Evolutionary conservation across 1,139 yeast species (phyloP), one percentile per base, ranked within the genome.

Genomic region (Geotrichum australiense): DNA sequence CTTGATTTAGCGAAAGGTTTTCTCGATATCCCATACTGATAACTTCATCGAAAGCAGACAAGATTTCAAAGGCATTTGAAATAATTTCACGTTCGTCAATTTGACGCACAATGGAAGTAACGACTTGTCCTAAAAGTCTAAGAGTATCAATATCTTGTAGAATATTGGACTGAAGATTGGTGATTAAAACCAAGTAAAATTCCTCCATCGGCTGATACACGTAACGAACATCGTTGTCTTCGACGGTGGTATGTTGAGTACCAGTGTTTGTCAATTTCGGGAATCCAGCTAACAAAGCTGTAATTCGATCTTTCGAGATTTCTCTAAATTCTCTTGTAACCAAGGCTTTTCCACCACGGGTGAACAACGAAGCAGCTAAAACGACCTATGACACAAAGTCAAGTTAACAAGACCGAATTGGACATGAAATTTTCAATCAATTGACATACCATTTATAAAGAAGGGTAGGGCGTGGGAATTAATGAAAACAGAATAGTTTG

Each of bases 141-240:
- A 93, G 73, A 7, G 97, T 91, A 56, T 86, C 93, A 53, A 93
- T 84, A 63, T 93, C 98, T 64, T 89, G 96, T 53, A 93, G 71
- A 54, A 93, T 91, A 61, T 93, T 93, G 24, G 96, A 85, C 53
- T 82, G 85, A 50, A 85, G 79, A 65, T 87, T 89, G 48, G 98
- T 91, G 58, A 91, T 81, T 56, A 93, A 70, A 34, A 93, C 91
- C 58, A 91, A 83, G 63, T 87, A 91, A 49, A 86, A 78, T 54
- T 89, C 97, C 60, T 93, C 98, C 57, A 93, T 73, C 41, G 98
- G 96, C 63, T 87, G 96, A 65, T 86, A 93, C 41, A 93, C 94
- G 60, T 85, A 93, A 63, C 99, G 79, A 37, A 87, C 93, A 53
- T 77, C 78, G 45, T 84, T 96, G 58, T 86, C 95, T 63, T 93